phyloP scores from a whole-genome alignment of 768 basidiomycete species.

The Rossbeevera mucosa region DNA sequence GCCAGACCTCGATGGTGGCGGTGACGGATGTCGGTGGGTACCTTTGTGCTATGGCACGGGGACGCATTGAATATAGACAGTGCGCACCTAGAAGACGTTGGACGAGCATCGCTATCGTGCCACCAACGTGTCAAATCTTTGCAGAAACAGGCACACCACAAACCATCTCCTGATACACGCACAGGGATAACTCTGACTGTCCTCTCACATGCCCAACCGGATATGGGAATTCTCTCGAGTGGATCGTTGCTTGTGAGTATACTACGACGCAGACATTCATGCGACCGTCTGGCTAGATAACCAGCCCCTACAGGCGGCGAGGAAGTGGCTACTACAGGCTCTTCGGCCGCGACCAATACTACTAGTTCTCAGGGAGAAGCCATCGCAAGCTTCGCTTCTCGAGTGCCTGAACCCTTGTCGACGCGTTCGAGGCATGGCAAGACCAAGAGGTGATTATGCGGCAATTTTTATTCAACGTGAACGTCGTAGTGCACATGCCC shows the following conservation, averaged over 20 bases:
- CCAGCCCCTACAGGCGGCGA: neutral
- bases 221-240: conserved; percentile 1
- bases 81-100: neutral
- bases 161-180: neutral
- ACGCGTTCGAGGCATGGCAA: neutral
- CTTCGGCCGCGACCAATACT: conserved; percentile 1
- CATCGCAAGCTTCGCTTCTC: conserved; percentile 1
- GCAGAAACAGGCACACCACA: neutral
- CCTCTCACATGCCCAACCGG: neutral
- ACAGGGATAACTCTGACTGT: neutral
- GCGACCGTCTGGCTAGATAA: conserved; percentile 3
- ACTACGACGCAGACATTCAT: neutral
- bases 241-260: neutral
- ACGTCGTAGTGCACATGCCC: conserved; percentile 4
- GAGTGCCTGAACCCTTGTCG: conserved; percentile 13
- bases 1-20: neutral
- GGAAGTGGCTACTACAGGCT: neutral
- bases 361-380: neutral
- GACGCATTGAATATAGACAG: conserved; percentile 8
- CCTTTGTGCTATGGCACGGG: neutral
- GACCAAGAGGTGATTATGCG: neutral
- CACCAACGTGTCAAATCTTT: neutral
- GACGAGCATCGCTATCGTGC: neutral
- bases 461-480: conserved; percentile 2
- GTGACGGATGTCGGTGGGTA: conserved; percentile 7